Evolutionary conservation across 164 flowering plant genomes (phyloP), one percentile per base, ranked within the genome.

Genomic region (Vitis rotundifolia): DNA sequence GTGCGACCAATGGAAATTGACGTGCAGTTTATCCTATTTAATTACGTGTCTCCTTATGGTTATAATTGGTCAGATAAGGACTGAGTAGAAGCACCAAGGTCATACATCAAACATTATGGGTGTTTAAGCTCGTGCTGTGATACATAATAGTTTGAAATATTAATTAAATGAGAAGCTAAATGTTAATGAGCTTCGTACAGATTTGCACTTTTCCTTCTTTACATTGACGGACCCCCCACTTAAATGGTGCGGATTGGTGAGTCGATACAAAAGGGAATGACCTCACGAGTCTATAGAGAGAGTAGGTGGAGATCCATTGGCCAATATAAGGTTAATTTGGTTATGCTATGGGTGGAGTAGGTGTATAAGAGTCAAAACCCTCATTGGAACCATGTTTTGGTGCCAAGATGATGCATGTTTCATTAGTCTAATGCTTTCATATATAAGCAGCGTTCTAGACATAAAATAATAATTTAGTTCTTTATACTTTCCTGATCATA

Each of bases 231-330:
- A 61, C 52, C 65, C 7, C 65, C 65, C 49, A 59, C 62, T 62
- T 47, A 3, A 37, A 37, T 37, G 44, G 44, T 37, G 44, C 44
- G 54, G 11, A 26, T 2, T 19, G 26, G 26, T 59, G 61, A 22
- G 28, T 26, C 37, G 28, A 22, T 12, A 59, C 28, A 59, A 22
- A 59, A 26, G 28, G 37, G n/a, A 59, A 59, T 59, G 37, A 26
- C 13, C 31, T 59, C 14, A 26, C 28, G 8, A 9, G 61, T 59
- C 61, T 26, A 9, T 11, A 3, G 22, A 28, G 71, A 51, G 14
- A 70, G 13, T 62, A 37, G 66, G 67, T 62, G 53, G 61, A 44
- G 29, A 54, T 63, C 53, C 61, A 70, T 54, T 70, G 67, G 67
- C 67, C 73, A 70, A 55, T 53, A 28, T 8, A 44, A 61, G 44